Evolutionary conservation across 805 yeast genomes (phyloP).

Genomic region (Cyberlindnera galapagoensis): DNA sequence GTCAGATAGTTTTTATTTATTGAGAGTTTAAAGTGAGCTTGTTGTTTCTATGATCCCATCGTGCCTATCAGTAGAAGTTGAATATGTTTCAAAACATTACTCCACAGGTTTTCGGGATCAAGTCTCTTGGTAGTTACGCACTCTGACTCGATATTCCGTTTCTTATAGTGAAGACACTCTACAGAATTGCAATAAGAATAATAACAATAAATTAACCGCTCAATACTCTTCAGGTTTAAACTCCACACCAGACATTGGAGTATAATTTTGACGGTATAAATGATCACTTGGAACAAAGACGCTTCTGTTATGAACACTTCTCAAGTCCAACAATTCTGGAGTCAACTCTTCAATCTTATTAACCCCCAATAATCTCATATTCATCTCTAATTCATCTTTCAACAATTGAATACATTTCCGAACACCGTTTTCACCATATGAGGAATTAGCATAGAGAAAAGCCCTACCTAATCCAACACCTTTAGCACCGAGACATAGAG

Average conservation of each 20-base stretch:
- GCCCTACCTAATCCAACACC: slow-evolving; percentile 71
- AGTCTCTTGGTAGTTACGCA: too few relatives aligned
- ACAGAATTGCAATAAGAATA: not conserved
- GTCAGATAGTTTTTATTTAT: too few relatives aligned
- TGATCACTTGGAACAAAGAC: slow-evolving; percentile 47
- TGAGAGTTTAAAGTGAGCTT: too few relatives aligned
- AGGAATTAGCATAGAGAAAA: slow-evolving; percentile 54
- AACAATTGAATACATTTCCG: slow-evolving; percentile 52
- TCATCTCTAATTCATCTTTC: slow-evolving; percentile 65
- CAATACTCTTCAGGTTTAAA: slow-evolving; percentile 28
- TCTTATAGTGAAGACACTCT: too few relatives aligned
- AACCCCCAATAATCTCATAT: slow-evolving; percentile 77
- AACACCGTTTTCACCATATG: slow-evolving; percentile 62
- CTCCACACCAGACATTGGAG: slow-evolving; percentile 44
- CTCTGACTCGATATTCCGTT: too few relatives aligned
- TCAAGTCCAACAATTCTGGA: slow-evolving; percentile 53
- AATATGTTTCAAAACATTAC: too few relatives aligned
- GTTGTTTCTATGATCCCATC: too few relatives aligned
- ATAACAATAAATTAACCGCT: not conserved
- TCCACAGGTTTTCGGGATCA: too few relatives aligned
- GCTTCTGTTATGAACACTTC: slow-evolving; percentile 35
- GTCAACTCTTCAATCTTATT: slow-evolving; percentile 52
- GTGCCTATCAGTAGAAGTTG: too few relatives aligned
- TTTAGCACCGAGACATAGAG: slow-evolving; percentile 62
- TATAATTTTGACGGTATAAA: slow-evolving; percentile 49